Evolutionary conservation across 2,329 filamentous ascomycete species (phyloP), one percentile per base, ranked within the genome.

Genomic region (Aureobasidium sp.): DNA sequence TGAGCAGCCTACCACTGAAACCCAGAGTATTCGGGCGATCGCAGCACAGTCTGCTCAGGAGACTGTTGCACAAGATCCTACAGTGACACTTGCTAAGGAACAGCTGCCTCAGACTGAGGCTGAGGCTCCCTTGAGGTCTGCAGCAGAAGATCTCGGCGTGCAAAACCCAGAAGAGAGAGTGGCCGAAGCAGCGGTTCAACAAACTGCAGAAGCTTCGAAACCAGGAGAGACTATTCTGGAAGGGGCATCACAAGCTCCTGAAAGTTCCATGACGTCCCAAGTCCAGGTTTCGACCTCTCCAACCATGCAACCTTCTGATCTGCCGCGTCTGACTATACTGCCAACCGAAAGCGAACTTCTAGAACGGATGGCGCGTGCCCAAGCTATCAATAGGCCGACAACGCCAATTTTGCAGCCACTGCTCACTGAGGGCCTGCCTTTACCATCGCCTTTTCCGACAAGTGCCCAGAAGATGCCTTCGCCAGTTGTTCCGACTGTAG

Each of bases 371-470:
- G 45, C 35, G 37, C 47, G 48, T 29, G 31, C 56, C 15, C 45
- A 58, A 22, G 40, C 37, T 29, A 49, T 62, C 3, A 57, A 59
- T 33, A 52, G 66, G 19, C 72, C 71, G 5, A 56, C 48, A 17
- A 73, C 71, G 7, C 72, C 72, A 8, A 64, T 69, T 42, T 63
- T 74, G 15, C 64, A 66, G 19, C 69, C 72, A 29, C 66, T 72
- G 11, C 62, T 68, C 19, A 68, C 67, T 12, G 67, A 68, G 12
- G 66, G 62, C 12, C 54, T 73, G 17, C 70, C 72, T 35, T 57
- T 73, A n/a, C 71, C 71, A 5, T 73, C 72, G 17, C 71, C 72
- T 1, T 73, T 72, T 53, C 70, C 71, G 29, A 63, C 60, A 1
- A 61, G 60, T 44, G 60, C 60, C 17, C 49, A 53, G 15, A 61